Evolutionary conservation across 2,329 filamentous ascomycete species (phyloP).

Genomic region (Colletotrichum sp.): DNA sequence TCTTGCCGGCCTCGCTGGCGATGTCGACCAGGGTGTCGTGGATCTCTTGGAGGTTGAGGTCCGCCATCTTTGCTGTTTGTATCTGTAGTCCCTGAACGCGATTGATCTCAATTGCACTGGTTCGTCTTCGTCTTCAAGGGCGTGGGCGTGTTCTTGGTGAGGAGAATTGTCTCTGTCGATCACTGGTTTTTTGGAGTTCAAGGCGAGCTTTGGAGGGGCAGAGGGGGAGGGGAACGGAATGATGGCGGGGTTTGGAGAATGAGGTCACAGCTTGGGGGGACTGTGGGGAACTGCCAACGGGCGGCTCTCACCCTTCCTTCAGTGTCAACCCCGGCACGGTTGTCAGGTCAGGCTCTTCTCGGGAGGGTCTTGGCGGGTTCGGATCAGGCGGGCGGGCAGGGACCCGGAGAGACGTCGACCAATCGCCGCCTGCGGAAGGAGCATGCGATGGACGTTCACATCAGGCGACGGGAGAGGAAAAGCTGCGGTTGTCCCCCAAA

Average conservation of each 20-base stretch:
- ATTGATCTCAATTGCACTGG: background rate
- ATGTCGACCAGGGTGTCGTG: conserved; percentile 65
- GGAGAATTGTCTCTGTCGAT: background rate
- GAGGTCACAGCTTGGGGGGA: conserved; percentile 7
- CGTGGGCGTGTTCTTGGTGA: background rate
- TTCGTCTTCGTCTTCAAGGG: background rate
- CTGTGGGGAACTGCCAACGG: background rate
- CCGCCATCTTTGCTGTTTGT: conserved; percentile 47
- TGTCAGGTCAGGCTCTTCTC: background rate
- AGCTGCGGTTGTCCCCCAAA: background rate
- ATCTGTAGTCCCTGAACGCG: background rate
- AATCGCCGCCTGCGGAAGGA: background rate
- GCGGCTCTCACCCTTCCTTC: background rate
- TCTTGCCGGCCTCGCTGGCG: conserved; percentile 67
- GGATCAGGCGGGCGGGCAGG: background rate
- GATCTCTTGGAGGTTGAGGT: conserved; percentile 64
- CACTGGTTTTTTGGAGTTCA: background rate
- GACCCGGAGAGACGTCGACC: background rate
- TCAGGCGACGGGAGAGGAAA: background rate
- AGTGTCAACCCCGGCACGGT: background rate
- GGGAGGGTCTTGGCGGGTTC: background rate
- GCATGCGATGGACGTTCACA: background rate
- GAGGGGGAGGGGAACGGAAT: background rate
- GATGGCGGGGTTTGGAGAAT: conserved; percentile 12
- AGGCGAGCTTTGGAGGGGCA: background rate